Evolutionary conservation across 23 red algal genomes (phyloP).

Genomic region (Porphyridium purpureum): DNA sequence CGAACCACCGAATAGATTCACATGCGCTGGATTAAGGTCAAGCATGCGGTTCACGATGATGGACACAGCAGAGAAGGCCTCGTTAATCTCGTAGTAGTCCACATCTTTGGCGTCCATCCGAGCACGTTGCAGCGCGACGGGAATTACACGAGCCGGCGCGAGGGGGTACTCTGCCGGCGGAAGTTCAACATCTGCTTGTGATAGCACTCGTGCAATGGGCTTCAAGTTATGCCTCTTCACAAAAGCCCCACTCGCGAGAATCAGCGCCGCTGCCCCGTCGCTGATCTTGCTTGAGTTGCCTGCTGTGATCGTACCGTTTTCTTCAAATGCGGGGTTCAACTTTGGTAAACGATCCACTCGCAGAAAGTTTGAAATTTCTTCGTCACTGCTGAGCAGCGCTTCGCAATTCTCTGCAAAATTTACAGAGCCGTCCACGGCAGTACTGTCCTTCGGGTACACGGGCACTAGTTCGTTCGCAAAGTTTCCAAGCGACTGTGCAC

Average conservation of each 20-base stretch:
- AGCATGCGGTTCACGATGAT: conserved; percentile 26
- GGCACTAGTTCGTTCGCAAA: conserved; percentile 59
- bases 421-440: conserved; percentile 8
- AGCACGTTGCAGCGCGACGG: conserved; percentile 38
- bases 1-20: conserved; percentile 81
- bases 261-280: conserved; percentile 89
- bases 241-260: conserved; percentile 29
- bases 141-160: conserved; percentile 61
- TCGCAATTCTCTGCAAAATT: too few species aligned
- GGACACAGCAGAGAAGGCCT: conserved; percentile 80
- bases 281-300: conserved; percentile 78
- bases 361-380: too few species aligned
- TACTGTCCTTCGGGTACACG: conserved; percentile 10
- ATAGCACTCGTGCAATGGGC: conserved; percentile 28
- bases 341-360: too few species aligned
- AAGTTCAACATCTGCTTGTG: conserved; percentile 69
- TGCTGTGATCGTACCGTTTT: conserved; percentile 72
- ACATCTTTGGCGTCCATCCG: conserved; percentile 33
- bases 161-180: conserved; percentile 55
- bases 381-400: too few species aligned
- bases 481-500: conserved; percentile 19
- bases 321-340: background rate
- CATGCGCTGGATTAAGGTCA: conserved; percentile 16
- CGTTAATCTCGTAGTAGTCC: conserved; percentile 91
- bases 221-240: conserved; percentile 24